Conservation (phyloP, 2,329 filamentous ascomycete genomes). For the Beauveria brongniartii region DNA sequence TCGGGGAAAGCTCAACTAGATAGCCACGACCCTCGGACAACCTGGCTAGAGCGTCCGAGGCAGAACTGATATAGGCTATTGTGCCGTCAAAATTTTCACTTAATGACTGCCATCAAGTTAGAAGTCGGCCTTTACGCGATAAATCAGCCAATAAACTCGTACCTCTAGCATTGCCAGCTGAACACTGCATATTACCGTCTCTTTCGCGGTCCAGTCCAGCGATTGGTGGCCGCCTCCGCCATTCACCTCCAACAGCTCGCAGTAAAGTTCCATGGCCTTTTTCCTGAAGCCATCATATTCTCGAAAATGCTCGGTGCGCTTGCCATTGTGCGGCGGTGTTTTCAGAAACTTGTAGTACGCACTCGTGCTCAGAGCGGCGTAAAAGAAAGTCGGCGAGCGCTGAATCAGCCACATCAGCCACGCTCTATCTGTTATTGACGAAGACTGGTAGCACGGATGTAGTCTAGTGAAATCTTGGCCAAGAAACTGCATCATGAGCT, state of each 20-base stretch:
- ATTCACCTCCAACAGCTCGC: neutral
- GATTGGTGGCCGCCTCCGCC: neutral
- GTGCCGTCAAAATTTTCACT: neutral
- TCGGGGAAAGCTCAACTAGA: neutral
- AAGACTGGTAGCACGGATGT: neutral
- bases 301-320: neutral
- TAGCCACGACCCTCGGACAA: neutral
- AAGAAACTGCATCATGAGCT: neutral
- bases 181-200: neutral
- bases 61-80: neutral
- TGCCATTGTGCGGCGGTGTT: neutral
- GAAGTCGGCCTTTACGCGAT: neutral
- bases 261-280: neutral
- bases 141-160: neutral
- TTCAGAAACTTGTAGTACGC: neutral
- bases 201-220: neutral
- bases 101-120: neutral
- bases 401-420: neutral
- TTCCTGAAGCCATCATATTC: neutral
- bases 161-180: neutral
- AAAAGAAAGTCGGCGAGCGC: conserved; percentile 3
- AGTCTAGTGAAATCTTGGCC: neutral
- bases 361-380: neutral
- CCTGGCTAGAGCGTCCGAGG: neutral
- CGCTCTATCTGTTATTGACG: neutral